Evolutionary conservation across 768 basidiomycete genomes (phyloP).

Genomic region (Termitomyces bulborhizus): DNA sequence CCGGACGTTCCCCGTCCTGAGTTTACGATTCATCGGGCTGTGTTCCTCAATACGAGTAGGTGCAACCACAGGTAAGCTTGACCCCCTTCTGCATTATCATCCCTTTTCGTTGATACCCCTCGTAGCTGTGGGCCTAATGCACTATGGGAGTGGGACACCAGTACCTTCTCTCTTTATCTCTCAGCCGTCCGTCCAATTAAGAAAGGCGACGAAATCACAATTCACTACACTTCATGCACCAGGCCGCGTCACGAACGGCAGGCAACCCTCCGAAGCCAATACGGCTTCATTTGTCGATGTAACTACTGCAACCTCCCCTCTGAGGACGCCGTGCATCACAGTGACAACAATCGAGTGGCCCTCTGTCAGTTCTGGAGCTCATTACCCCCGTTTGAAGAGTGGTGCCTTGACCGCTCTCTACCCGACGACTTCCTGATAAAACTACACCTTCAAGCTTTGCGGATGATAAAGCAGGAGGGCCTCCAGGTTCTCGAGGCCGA

Average conservation of each 20-base stretch:
- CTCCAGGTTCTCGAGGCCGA: constrained; percentile 23
- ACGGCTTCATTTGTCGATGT: constrained; percentile 29
- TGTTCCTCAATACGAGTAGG: constrained; percentile 29
- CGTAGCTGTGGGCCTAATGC: constrained; percentile 35
- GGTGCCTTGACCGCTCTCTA: constrained; percentile 24
- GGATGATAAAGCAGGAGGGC: constrained; percentile 26
- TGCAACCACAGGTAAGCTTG: constrained; percentile 35
- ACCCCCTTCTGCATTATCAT: not conserved
- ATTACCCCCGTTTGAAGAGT: constrained; percentile 25
- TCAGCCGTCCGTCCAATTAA: constrained; percentile 27
- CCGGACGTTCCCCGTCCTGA: constrained; percentile 18
- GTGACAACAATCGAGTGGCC: constrained; percentile 23
- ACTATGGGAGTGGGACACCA: constrained; percentile 28
- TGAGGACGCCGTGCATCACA: constrained; percentile 9
- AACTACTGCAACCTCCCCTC: constrained; percentile 17
- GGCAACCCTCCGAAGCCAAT: constrained; percentile 16
- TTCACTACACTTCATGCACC: constrained; percentile 24
- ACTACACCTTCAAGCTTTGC: constrained; percentile 24
- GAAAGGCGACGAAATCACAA: constrained; percentile 31
- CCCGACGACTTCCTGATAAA: constrained; percentile 24
- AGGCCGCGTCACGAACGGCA: constrained; percentile 17
- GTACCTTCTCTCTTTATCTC: constrained; percentile 25
- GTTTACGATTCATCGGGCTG: constrained; percentile 24
- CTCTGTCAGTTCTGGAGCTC: constrained; percentile 21
- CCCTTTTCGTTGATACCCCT: not conserved